Base-by-base conservation (phyloP, 805 yeast genomes). In the Wilhelminamyces savonicus region DNA sequence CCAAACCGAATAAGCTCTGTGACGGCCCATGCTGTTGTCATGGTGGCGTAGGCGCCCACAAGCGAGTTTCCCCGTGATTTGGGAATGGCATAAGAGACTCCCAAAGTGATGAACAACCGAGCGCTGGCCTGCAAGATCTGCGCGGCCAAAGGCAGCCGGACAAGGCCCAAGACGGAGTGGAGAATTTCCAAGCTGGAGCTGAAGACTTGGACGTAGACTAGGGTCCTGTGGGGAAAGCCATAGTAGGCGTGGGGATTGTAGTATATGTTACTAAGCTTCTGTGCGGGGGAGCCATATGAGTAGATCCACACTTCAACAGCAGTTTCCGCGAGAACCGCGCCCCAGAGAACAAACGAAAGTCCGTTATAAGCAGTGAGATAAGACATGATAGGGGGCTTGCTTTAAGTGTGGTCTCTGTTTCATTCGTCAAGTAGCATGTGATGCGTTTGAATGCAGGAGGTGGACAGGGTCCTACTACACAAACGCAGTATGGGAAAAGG, bases 1-100 rank as follows among this genome's bases (percentile, higher is more conserved):
- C 44, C 45, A 36, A 57, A 58, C 21, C 61, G 36, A 4, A 52
- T 42, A 24, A 57, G 31, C 30, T 58, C 64, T 2, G 55, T 46
- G 3, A 37, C 9, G 18, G 53, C 32, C 64, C 64, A 58, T 4
- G 61, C 60, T 24, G 50, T 17, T 3, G 40, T 26, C 13, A 56
- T 39, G 3, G 40, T 47, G 4, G 46, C 36, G 24, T 45, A 56
- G 4, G 46, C 46, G 4, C 12, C 8, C 13, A 35, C 22, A 23
- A 35, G 28, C 28, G 29, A 54, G 41, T 56, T 56, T 2, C 56
- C 64, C 2, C 54, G 50, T 13, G 54, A 43, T 3, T 42, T 24
- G 11, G 64, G 64, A n/a, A 48, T 39, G 8, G 31, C 23, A 23
- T 46, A 51, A 23, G 51, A 41, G 16, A 58, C 46, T 1, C 60